Evolutionary conservation across 2,329 filamentous ascomycete species (phyloP).

Genomic region (Dryadomyces sulphureus): DNA sequence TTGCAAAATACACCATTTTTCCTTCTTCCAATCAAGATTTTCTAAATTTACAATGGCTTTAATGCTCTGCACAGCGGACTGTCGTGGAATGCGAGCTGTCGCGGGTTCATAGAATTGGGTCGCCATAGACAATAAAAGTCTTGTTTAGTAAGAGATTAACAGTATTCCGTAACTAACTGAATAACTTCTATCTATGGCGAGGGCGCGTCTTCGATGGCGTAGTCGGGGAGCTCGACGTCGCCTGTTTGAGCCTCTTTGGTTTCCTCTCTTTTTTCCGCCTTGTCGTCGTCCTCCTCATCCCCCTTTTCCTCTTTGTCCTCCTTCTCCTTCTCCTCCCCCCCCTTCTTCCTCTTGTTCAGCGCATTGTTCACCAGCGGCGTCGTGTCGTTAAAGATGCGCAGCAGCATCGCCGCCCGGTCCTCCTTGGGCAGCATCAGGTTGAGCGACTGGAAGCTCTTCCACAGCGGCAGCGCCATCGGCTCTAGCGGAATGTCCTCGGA

Average conservation of each 20-base stretch:
- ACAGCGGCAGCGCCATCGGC: conserved; percentile 77
- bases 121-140: too few species aligned
- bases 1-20: too few species aligned
- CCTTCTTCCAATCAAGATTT: background rate
- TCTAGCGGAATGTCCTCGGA: conserved; percentile 30
- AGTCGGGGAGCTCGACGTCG: conserved; percentile 5
- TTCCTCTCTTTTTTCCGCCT: conserved; percentile 3
- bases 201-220: conserved; percentile 11
- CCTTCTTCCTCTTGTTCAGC: conserved; percentile 29
- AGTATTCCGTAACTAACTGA: background rate
- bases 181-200: conserved; percentile 3
- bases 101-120: too few species aligned
- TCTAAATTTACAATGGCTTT: background rate
- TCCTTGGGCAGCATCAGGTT: conserved; percentile 99
- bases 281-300: background rate
- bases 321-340: conserved; percentile 20
- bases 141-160: background rate
- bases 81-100: too few species aligned
- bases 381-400: conserved; percentile 81
- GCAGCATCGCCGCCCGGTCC: conserved; percentile 79
- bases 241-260: background rate
- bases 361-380: conserved; percentile 65
- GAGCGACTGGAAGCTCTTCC: conserved; percentile 81
- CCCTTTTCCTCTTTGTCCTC: conserved; percentile 16
- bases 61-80: background rate